Conservation (phyloP, 1,284 basidiomycete genomes). For the Schizophyllum amplum region DNA sequence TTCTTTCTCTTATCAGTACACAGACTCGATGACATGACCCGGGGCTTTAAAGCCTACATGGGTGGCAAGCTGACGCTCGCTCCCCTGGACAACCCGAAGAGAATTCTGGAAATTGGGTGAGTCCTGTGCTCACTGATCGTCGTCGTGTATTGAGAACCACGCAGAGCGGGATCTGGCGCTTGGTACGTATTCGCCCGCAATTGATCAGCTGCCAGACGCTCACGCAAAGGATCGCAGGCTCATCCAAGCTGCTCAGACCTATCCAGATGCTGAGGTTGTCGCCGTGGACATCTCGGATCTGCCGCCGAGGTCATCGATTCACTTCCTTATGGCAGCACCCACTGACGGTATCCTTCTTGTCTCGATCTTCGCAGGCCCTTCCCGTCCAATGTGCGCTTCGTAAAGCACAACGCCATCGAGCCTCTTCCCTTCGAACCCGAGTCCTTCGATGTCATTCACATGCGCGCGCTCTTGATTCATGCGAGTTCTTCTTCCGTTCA, state of each 20-base stretch:
- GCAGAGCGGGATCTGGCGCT: constrained; percentile 4
- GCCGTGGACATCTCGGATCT: constrained; percentile 2
- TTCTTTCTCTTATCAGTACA: neutral
- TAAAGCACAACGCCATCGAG: constrained; percentile 1
- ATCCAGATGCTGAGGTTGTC: constrained; percentile 3
- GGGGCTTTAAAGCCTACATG: constrained; percentile 2
- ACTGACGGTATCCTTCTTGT: neutral
- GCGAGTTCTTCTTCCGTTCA: neutral
- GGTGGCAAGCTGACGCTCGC: neutral
- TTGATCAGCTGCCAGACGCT: neutral
- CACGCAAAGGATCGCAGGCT: constrained; percentile 1
- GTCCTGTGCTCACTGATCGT: neutral
- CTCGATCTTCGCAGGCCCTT: too few relatives aligned
- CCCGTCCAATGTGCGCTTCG: constrained; percentile 4
- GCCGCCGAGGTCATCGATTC: neutral
- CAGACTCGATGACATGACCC: constrained; percentile 4
- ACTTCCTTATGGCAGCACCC: neutral
- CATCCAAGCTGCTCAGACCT: constrained; percentile 4
- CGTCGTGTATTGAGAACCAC: neutral
- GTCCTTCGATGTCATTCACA: constrained; percentile 5
- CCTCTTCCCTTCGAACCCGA: neutral
- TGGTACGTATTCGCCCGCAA: neutral
- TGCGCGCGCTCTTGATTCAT: constrained; percentile 2
- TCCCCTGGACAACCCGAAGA: constrained; percentile 3
- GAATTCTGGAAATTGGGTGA: constrained; percentile 7